Evolutionary conservation across 352 stramenopile species (phyloP).

Genomic region (Pythium dissimile): DNA sequence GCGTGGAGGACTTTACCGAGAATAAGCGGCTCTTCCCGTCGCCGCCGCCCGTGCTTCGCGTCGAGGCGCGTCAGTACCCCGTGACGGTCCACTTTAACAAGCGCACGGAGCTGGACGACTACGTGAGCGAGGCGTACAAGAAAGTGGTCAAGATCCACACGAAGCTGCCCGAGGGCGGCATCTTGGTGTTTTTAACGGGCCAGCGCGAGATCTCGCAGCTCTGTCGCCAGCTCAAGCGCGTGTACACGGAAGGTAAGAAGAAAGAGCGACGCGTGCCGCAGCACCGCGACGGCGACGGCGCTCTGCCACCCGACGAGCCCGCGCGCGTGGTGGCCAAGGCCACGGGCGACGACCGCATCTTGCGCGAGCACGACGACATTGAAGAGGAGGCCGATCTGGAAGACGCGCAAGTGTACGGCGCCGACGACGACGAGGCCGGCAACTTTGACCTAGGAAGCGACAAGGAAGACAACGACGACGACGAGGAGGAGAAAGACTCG

Average conservation of each 20-base stretch:
- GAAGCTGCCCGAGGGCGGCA: constrained; percentile 94
- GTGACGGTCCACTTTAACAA: constrained; percentile 99
- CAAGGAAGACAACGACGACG: too few relatives aligned
- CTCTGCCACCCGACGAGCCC: not conserved
- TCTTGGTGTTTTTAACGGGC: constrained; percentile 79
- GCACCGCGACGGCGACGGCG: constrained; percentile 9
- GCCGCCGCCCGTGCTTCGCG: constrained; percentile 90
- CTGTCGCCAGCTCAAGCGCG: constrained; percentile 65
- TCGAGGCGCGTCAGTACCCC: constrained; percentile 94
- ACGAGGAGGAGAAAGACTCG: constrained; percentile 70
- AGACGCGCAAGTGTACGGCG: constrained; percentile 57
- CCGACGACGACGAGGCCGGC: constrained; percentile 37
- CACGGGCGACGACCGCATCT: constrained; percentile 36
- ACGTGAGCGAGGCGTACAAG: constrained; percentile 93
- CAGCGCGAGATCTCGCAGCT: constrained; percentile 91
- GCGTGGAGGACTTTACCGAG: constrained; percentile 96
- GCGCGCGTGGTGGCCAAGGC: not conserved
- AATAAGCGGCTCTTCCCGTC: constrained; percentile 92
- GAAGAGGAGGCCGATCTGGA: constrained; percentile 79
- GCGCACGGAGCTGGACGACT: constrained; percentile 96
- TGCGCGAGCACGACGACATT: constrained; percentile 78
- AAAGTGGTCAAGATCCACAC: constrained; percentile 98
- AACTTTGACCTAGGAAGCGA: constrained; percentile 42
- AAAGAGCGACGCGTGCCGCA: constrained; percentile 32
- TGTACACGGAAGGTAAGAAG: constrained; percentile 39